Percentiles rank a stretch among this genome's conserved stretches.
Evolutionary conservation across 306 rosid species (phyloP).

Genomic region (Rubus parviflorus): DNA sequence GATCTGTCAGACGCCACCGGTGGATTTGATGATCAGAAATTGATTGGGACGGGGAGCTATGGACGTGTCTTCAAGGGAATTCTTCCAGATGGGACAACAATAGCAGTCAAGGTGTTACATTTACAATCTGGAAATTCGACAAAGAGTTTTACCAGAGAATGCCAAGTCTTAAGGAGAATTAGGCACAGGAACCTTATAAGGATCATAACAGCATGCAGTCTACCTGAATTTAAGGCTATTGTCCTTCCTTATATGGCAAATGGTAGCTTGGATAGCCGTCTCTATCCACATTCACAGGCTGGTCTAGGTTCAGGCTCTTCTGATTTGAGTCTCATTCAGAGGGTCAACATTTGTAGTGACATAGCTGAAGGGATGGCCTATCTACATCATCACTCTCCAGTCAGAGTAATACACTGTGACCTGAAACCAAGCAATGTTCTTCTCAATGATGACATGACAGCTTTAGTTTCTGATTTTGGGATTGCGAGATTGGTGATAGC

Average conservation of each 20-base stretch:
- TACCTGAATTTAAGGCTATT: conserved; percentile 73
- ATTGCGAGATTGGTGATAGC: conserved; percentile 56
- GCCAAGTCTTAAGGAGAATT: conserved; percentile 69
- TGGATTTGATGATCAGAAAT: conserved; percentile 58
- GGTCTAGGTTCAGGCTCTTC: conserved; percentile 43
- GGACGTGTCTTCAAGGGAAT: conserved; percentile 63
- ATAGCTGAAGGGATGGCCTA: conserved; percentile 84
- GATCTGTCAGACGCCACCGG: conserved; percentile 64
- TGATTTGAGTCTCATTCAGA: conserved; percentile 54
- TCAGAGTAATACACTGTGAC: conserved; percentile 72
- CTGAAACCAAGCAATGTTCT: conserved; percentile 70
- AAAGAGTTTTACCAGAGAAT: conserved; percentile 62
- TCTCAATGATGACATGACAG: conserved; percentile 71
- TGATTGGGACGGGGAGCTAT: conserved; percentile 59
- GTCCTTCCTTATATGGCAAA: conserved; percentile 75
- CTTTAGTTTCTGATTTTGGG: conserved; percentile 76
- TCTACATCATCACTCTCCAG: conserved; percentile 74
- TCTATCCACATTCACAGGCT: conserved; percentile 43
- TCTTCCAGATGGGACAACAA: conserved; percentile 51
- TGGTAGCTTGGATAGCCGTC: conserved; percentile 64
- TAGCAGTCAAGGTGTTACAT: conserved; percentile 64
- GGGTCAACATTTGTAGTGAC: conserved; percentile 74
- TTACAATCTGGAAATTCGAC: conserved; percentile 62
- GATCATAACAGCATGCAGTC: conserved; percentile 73
- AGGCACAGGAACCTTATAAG: conserved; percentile 70